Conservation (phyloP, 306 rosid genomes). For the Dalbergia cochinchinensis region DNA sequence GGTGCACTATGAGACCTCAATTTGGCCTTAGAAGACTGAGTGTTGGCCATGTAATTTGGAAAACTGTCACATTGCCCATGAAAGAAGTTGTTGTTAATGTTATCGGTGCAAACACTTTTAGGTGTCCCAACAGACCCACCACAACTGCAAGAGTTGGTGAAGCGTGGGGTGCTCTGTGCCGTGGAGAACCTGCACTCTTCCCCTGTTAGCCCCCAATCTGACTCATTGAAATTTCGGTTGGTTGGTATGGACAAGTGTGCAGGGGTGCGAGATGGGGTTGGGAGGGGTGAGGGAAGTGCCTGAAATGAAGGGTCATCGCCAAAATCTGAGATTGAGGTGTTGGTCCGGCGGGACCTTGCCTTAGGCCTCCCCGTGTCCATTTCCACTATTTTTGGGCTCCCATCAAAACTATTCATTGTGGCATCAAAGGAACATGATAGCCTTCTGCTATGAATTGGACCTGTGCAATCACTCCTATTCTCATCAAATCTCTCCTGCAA, state of each 20-base stretch:
- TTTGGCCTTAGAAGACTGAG: slow-evolving; percentile 86
- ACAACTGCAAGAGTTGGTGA: slow-evolving; percentile 58
- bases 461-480: slow-evolving; percentile 59
- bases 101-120: slow-evolving; percentile 57
- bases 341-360: slow-evolving; percentile 78
- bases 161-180: slow-evolving; percentile 93
- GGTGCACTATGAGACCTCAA: slow-evolving; percentile 93
- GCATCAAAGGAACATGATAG: slow-evolving; percentile 72
- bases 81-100: slow-evolving; percentile 30
- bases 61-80: slow-evolving; percentile 56
- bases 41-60: slow-evolving; percentile 84
- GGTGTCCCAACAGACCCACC: slow-evolving; percentile 72
- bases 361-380: slow-evolving; percentile 86
- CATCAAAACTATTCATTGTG: slow-evolving; percentile 59
- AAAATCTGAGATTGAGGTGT: slow-evolving; percentile 76
- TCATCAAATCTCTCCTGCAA: slow-evolving; percentile 83
- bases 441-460: slow-evolving; percentile 72
- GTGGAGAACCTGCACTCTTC: slow-evolving; percentile 82
- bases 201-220: slow-evolving; percentile 80
- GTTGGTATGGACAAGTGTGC: slow-evolving; percentile 56
- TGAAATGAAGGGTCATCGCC: slow-evolving; percentile 71
- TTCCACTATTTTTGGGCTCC: slow-evolving; percentile 90
- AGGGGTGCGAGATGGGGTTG: slow-evolving; percentile 55
- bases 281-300: slow-evolving; percentile 62
- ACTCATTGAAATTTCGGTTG: slow-evolving; percentile 52